Percentiles rank a stretch among this genome's conserved stretches.
These are phyloP conservation scores for Buxus sempervirens DNA, from an alignment of 164 flowering plant species.

Conservation along the genomic window DNA sequence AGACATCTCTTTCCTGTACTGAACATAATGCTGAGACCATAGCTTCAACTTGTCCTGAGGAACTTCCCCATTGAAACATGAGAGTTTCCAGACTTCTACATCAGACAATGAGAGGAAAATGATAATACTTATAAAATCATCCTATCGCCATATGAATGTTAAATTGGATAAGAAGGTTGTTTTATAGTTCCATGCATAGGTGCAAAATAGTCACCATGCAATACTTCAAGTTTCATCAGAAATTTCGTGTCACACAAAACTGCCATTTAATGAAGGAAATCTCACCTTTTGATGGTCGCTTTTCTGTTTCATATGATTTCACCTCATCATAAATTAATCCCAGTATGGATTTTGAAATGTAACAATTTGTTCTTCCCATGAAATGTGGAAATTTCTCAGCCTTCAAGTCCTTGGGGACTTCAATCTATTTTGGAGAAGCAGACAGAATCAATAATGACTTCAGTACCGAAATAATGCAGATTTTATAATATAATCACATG, in stretches of 20 bases:
- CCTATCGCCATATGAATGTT: not conserved
- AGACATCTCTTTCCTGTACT: constrained; percentile 57
- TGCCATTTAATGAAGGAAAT: not conserved
- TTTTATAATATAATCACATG: not conserved
- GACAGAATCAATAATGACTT: not conserved
- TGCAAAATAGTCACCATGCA: no score
- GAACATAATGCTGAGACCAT: constrained; percentile 40
- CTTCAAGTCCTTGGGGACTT: constrained; percentile 41
- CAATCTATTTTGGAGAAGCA: constrained; percentile 36
- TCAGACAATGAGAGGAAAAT: no score
- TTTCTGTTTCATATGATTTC: constrained; percentile 16
- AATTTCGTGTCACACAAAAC: no score
- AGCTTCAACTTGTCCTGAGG: constrained; percentile 19
- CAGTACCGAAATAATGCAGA: not conserved
- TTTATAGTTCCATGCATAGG: not conserved
- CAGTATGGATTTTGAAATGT: constrained; percentile 55
- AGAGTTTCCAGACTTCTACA: constrained; percentile 49
- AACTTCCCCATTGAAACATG: constrained; percentile 44
- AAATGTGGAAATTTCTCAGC: constrained; percentile 61
- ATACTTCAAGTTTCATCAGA: no score
- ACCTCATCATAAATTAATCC: constrained; percentile 64
- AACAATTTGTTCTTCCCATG: constrained; percentile 37
- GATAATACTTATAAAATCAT: no score
- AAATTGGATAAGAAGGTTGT: not conserved
- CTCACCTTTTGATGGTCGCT: constrained; percentile 25